Base-by-base conservation (phyloP, 2,329 filamentous ascomycete genomes). In the Trichoderma gracile region DNA sequence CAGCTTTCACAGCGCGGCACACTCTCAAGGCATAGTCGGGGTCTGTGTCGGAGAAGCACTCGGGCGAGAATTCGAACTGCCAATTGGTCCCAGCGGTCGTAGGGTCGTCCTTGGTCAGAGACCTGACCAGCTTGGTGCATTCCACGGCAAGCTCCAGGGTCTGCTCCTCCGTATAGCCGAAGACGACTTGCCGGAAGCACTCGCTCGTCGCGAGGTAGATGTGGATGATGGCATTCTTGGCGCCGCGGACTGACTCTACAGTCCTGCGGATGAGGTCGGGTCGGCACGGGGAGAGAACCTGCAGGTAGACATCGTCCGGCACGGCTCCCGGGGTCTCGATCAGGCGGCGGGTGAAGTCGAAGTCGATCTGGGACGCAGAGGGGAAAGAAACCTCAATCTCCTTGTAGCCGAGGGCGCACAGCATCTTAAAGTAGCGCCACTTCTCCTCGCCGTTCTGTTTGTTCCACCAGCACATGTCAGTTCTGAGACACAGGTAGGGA, bases 101-200 rank as follows among this genome's bases (percentile, higher is more conserved):
- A 5, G 54, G 54, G 5, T 46, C 30, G 42, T 57, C 54, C 42
- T 57, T 57, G 42, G 54, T 57, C 54, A 57, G 25, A 27, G 54
- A 57, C 54, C 54, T 57, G 25, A 57, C 54, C 14, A 57, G 54
- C 54, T 57, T 57, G 9, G 54, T 57, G 54, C 54, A 57, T 21
- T 57, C 54, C 23, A 57, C 54, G 10, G 54, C 54, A 2, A 57
- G 54, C 54, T 57, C 42, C 25, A 57, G 25, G 42, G 54, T 57
- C 25, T 57, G 54, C n/a, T 57, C 54, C 30, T 57, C 54, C 23
- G 54, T 43, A 17, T 57, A 57, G 40, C 54, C 54, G 8, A 57
- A 57, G 25, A 57, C 54, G 42, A 57, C 54, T n/a, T 57, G 54
- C 5, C 54, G 54, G 40, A 57, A 57, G 54, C 54, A 57, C 25